A percentile compares a stretch with the other conserved stretches of the same genome.
Conservation (phyloP, 2,329 filamentous ascomycete genomes). For the Penicillium sp. region DNA sequence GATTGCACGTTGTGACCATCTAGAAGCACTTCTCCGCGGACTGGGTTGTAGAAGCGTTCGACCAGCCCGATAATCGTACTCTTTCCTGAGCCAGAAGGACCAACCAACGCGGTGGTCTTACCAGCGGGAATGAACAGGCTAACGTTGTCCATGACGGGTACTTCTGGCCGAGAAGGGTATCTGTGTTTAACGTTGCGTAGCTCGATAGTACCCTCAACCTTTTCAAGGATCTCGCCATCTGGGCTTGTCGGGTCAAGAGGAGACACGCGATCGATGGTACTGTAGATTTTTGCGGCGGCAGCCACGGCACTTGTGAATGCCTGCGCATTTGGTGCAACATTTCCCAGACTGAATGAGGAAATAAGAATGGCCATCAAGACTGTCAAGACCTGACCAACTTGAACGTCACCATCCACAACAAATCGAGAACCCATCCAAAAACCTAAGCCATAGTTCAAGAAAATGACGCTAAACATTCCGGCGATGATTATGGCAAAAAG, state of each 20-base stretch:
- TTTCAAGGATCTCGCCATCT: conserved; percentile 67
- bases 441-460: conserved; percentile 79
- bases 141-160: conserved; percentile 81
- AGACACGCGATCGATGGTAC: conserved; percentile 83
- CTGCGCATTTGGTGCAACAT: conserved; percentile 78
- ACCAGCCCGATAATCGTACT: conserved; percentile 90
- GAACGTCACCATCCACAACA: conserved; percentile 57
- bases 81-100: conserved; percentile 91
- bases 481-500: conserved; percentile 75
- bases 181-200: conserved; percentile 84
- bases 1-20: conserved; percentile 78
- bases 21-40: conserved; percentile 71
- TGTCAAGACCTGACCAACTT: conserved; percentile 65
- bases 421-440: conserved; percentile 86
- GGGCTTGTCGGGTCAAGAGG: conserved; percentile 74
- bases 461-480: conserved; percentile 77
- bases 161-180: conserved; percentile 88
- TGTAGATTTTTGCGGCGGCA: conserved; percentile 87
- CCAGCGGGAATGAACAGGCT: conserved; percentile 77
- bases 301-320: conserved; percentile 80
- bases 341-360: conserved; percentile 85
- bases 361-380: conserved; percentile 91
- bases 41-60: conserved; percentile 90
- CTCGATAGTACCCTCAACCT: conserved; percentile 73
- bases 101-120: conserved; percentile 89